Base-by-base conservation (phyloP, 73 alveolate species). In the Paramecium tetraurelia region DNA sequence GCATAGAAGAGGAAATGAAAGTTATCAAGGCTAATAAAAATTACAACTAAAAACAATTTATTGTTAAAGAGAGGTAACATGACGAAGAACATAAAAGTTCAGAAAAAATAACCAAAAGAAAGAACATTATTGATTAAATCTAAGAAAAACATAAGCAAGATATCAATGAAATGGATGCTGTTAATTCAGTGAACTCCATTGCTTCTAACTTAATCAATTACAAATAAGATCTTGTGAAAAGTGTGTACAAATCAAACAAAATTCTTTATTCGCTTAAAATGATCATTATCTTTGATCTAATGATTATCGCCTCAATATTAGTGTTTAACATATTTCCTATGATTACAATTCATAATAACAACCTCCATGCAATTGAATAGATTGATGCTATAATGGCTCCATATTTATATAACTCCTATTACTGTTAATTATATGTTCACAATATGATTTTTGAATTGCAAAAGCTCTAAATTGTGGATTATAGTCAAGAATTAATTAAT, bases 151-250 rank as follows among this genome's bases (percentile, higher is more conserved):
- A 31, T 12, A 63, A 33, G 4, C 10, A 63, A 4, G 84, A 63
- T 63, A 27, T 63, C 1, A 63, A 63, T 63, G 84, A 63, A 63
- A 63, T 63, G 84, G 84, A 63, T 63, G 84, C 84, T 22, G 84
- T 63, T 22, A 63, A 63, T 63, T 63, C 84, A 27, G 84, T 63
- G 12, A 63, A 63, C 31, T 63, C 84, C 10, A 63, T 63, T 2
- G 84, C 84, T 14, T 63, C 84, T 33, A 63, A 63, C 31, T 33
- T 63, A 12, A 63, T 63, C 9, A 63, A 63, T 27, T 63, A 63
- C 9, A 63, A 63, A 63, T 31, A 33, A 0, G 84, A 63, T 33
- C 46, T 63, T 11, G 46, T 63, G 9, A 63, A 63, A 20, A 27
- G 84, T 63, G 44, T 63, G 0, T 63, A 63, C 11, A 27, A 63